Conservation (phyloP, 345 rosid genomes). For the Citrus cavaleriei region DNA sequence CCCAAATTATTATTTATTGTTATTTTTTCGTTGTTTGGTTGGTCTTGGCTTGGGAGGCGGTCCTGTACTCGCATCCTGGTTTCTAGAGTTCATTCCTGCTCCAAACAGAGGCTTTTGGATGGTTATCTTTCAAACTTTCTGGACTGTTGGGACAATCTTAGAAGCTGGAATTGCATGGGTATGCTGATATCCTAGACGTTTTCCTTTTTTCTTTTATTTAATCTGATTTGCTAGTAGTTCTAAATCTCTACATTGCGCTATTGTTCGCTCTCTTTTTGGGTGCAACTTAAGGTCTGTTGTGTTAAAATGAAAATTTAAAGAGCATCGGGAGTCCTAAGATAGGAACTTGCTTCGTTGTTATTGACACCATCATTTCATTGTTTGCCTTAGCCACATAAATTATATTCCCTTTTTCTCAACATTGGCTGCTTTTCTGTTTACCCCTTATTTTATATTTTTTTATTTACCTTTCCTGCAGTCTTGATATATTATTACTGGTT, state of each 20-base stretch:
- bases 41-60: conserved; percentile 97
- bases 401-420: neutral
- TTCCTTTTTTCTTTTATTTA: conserved; percentile 7
- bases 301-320: neutral
- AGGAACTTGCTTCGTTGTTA: neutral
- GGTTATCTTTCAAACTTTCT: conserved; percentile 80
- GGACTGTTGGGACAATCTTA: conserved; percentile 78
- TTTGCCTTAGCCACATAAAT: neutral
- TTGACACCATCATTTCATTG: too few relatives aligned
- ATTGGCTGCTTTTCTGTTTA: neutral
- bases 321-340: neutral
- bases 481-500: neutral
- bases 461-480: neutral
- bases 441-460: neutral
- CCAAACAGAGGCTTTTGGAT: conserved; percentile 91
- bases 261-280: neutral
- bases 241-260: neutral
- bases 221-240: neutral
- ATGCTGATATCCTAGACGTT: conserved; percentile 9
- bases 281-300: neutral
- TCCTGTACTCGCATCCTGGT: conserved; percentile 88
- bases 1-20: conserved; percentile 54
- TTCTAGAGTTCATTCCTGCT: conserved; percentile 87
- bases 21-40: conserved; percentile 67
- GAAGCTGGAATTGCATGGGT: conserved; percentile 96